Evolutionary conservation across 164 flowering plant genomes (phyloP), one percentile per base, ranked within the genome.

Genomic region (Liriodendron chinense): DNA sequence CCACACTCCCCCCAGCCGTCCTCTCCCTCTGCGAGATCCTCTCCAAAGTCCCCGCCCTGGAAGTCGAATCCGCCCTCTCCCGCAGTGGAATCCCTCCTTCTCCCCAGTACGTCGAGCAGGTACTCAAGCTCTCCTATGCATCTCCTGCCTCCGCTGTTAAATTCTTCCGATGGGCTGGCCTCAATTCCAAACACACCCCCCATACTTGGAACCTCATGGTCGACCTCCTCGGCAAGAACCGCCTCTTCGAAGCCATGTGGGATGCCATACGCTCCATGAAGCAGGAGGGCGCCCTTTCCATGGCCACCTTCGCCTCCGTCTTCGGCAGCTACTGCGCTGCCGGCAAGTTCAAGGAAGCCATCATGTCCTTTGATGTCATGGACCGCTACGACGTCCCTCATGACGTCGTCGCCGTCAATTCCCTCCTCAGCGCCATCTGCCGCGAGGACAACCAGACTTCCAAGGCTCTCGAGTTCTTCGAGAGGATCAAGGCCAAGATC

Each of bases 211-310:
- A 90, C 70, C 82, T 91, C 21, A 87, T 93, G 89, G 90, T 93
- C 34, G 98, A 91, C 78, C 71, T 93, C 74, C 86, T 93, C 1
- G 96, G 98, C 6, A 89, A 87, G 82, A 90, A 88, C 77, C 65
- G 71, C 22, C 77, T 83, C 24, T 93, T 89, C 76, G 98, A 93
- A 25, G 80, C 80, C 24, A 90, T 92, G 96, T 89, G 98, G 96
- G 94, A 89, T 65, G 94, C 94, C 1, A 80, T 91, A n/a, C 79
- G 94, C 75, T 82, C 92, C 2, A 93, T 93, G 98, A 89, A 82
- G 83, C 77, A 84, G 50, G 93, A 91, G 21, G 82, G 81, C 1
- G 63, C 83, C 65, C 78, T 93, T 3, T 82, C 92, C 0, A 7
- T 87, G 73, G 77, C 88, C 0, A 85, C 98, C 0, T 93, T 91